Evolutionary conservation across 345 rosid species (phyloP).

Genomic region (Schrenkiella parvula): DNA sequence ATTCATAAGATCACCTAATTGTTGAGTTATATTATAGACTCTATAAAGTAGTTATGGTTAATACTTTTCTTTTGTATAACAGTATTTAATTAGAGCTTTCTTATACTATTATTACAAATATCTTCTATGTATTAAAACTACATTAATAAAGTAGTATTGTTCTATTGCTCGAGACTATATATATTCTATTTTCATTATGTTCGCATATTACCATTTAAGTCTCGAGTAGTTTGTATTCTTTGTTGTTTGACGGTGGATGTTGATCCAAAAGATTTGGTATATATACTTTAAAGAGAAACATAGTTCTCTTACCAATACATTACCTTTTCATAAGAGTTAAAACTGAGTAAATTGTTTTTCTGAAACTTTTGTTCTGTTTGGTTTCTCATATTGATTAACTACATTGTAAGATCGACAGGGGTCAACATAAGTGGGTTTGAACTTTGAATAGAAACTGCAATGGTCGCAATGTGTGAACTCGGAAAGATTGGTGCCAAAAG

Average conservation of each 20-base stretch:
- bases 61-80: not conserved
- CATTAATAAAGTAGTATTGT: not conserved
- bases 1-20: constrained; percentile 12
- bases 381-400: not conserved
- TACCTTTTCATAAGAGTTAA: not conserved
- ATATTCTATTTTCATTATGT: not conserved
- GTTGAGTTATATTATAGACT: constrained; percentile 2
- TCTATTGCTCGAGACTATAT: not conserved
- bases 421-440: constrained; percentile 27
- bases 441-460: not conserved
- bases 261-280: not conserved
- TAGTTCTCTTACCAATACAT: not conserved
- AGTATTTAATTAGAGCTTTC: not conserved
- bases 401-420: constrained; percentile 10
- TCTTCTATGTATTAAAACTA: not conserved
- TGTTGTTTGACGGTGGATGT: not conserved
- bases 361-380: not conserved
- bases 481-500: constrained; percentile 6
- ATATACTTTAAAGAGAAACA: not conserved
- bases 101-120: not conserved
- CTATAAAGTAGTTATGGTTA: not conserved
- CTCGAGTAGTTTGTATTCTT: not conserved
- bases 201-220: not conserved
- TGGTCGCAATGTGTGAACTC: constrained; percentile 18
- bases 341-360: not conserved